Evolutionary conservation across 495 filamentous ascomycete species (phyloP).

Genomic region (Tuber brumale): DNA sequence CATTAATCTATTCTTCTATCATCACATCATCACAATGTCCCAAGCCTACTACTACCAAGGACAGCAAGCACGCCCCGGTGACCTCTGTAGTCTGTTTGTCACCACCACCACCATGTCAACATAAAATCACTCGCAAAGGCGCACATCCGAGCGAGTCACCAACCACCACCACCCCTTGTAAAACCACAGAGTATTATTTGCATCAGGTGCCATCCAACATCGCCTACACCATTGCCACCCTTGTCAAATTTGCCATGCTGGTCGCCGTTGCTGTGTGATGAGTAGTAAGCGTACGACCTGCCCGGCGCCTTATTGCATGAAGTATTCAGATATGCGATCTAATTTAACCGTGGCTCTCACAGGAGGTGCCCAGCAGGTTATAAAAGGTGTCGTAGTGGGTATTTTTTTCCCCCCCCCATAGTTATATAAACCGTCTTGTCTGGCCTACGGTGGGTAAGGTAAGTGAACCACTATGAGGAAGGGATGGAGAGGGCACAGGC

Average conservation of each 20-base stretch:
- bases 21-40: neutral
- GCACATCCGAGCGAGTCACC: neutral
- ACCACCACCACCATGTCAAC: neutral
- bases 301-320: neutral
- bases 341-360: neutral
- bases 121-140: neutral
- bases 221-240: neutral
- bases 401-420: neutral
- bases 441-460: neutral
- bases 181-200: neutral
- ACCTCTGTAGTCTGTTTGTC: conserved; percentile 2
- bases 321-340: neutral
- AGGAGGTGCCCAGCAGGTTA: neutral
- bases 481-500: neutral
- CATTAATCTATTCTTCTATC: neutral
- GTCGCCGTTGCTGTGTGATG: neutral
- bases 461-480: neutral
- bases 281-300: neutral
- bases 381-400: neutral
- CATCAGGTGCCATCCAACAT: neutral
- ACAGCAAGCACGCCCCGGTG: neutral
- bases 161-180: neutral
- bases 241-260: neutral
- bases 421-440: neutral
- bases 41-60: neutral